Percentiles rank a stretch among this genome's conserved stretches.
Evolutionary conservation across 495 filamentous ascomycete genomes (phyloP).

Genomic region (Bombardia bombarda): DNA sequence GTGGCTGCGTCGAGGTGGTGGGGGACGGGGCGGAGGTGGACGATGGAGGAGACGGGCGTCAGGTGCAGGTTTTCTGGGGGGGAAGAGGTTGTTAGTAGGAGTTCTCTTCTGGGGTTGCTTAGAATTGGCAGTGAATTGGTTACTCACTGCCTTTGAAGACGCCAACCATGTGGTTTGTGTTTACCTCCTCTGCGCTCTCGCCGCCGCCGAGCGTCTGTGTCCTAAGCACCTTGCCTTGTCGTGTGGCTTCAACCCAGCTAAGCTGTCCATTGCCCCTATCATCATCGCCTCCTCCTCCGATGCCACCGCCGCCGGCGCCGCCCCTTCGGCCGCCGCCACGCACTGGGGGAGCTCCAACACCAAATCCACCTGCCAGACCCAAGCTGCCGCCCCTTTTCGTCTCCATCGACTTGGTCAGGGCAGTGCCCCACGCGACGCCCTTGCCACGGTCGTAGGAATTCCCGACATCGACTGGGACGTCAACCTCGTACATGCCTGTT

Average conservation of each 20-base stretch:
- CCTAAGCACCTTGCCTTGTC: constrained; percentile 34
- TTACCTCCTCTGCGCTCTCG: constrained; percentile 23
- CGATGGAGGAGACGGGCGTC: constrained; percentile 35
- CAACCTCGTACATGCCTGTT: constrained; percentile 41
- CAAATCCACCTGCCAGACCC: constrained; percentile 40
- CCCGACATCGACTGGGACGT: constrained; percentile 33
- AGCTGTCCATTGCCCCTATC: constrained; percentile 21
- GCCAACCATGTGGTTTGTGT: constrained; percentile 39
- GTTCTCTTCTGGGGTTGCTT: not conserved
- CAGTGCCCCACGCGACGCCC: constrained; percentile 37
- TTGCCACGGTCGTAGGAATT: constrained; percentile 39
- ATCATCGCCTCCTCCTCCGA: constrained; percentile 6
- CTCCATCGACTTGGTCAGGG: constrained; percentile 31
- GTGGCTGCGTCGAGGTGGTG: constrained; percentile 41
- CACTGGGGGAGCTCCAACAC: constrained; percentile 23
- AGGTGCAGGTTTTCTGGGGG: constrained; percentile 37
- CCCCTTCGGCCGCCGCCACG: constrained; percentile 8
- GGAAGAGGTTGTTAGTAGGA: not conserved
- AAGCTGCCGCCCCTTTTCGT: constrained; percentile 39
- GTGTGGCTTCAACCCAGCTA: constrained; percentile 36
- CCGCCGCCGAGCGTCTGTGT: constrained; percentile 38
- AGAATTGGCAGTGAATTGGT: not conserved
- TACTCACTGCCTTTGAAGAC: constrained; percentile 41
- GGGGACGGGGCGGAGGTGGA: constrained; percentile 37
- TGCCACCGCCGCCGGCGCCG: constrained; percentile 8